Evolutionary conservation across 352 stramenopile genomes (phyloP).

Genomic region (Pseudoperonospora humuli): DNA sequence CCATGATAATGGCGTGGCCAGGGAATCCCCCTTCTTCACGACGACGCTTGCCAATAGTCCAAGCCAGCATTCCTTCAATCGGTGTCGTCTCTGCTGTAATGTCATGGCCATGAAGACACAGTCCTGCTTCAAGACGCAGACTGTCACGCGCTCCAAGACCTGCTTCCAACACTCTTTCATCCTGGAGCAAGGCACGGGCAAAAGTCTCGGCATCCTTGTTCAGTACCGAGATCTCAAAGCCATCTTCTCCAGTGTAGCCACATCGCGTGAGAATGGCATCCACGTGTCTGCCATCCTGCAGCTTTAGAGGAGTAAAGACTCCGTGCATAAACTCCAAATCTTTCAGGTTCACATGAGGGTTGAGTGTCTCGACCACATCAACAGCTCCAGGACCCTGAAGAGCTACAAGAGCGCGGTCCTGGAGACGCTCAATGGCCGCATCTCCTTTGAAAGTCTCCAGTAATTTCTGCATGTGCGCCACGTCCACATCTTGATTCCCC

Average conservation of each 20-base stretch:
- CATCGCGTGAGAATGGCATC: constrained; percentile 91
- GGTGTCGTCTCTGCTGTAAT: constrained; percentile 93
- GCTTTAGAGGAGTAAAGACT: constrained; percentile 72
- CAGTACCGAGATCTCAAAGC: constrained; percentile 95
- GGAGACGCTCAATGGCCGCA: constrained; percentile 91
- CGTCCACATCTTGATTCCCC: constrained; percentile 94
- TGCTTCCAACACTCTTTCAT: constrained; percentile 83
- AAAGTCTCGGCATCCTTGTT: constrained; percentile 50
- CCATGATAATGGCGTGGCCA: constrained; percentile 92
- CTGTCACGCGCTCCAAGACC: constrained; percentile 95
- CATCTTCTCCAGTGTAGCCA: constrained; percentile 99
- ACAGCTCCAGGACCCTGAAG: constrained; percentile 92
- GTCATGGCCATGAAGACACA: constrained; percentile 99
- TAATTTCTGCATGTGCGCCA: constrained; percentile 88
- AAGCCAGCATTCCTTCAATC: constrained; percentile 91
- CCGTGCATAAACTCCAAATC: constrained; percentile 96
- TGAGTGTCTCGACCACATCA: constrained; percentile 74
- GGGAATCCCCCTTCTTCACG: constrained; percentile 90
- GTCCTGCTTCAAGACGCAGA: constrained; percentile 94
- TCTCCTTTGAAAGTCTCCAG: constrained; percentile 87
- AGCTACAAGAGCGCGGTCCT: constrained; percentile 90
- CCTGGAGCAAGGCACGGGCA: constrained; percentile 40
- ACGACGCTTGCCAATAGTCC: constrained; percentile 87
- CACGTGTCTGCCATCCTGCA: constrained; percentile 35
- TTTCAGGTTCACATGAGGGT: constrained; percentile 85